A percentile compares a stretch with the other conserved stretches of the same genome.
Evolutionary conservation across 257 asterid genomes (phyloP).

Genomic region (Eustoma russellianum): DNA sequence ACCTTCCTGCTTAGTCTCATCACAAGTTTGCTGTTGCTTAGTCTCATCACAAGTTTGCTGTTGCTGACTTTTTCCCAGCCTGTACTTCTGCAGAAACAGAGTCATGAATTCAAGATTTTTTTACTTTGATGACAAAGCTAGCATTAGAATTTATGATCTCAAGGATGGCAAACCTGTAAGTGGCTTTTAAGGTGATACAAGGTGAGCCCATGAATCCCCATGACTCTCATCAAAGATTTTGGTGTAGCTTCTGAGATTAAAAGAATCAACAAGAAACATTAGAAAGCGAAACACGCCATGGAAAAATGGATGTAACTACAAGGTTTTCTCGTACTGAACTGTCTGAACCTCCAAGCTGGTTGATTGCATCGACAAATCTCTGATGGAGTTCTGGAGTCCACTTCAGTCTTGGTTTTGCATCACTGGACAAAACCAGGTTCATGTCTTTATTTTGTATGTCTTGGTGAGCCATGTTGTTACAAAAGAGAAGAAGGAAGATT

Average conservation of each 20-base stretch:
- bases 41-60: conserved; percentile 30
- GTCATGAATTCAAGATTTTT: conserved; percentile 5
- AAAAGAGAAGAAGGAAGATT: conserved; percentile 4
- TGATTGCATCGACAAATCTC: conserved; percentile 52
- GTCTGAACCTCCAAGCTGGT: conserved; percentile 81
- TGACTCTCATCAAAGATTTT: conserved; percentile 84
- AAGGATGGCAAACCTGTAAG: conserved; percentile 47
- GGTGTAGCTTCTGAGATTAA: conserved; percentile 88
- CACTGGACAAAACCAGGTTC: conserved; percentile 64
- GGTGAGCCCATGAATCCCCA: conserved; percentile 84
- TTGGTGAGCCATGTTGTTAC: conserved; percentile 39
- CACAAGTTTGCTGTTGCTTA: conserved; percentile 31
- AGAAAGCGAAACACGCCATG: not conserved
- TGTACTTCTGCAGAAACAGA: conserved; percentile 56
- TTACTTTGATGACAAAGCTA: not conserved
- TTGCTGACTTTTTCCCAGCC: conserved; percentile 67
- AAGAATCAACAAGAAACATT: not conserved
- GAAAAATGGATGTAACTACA: not conserved
- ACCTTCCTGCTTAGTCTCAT: conserved; percentile 46
- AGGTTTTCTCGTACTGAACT: conserved; percentile 33
- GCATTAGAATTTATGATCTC: not conserved
- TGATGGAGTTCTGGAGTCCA: conserved; percentile 91
- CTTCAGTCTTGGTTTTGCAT: conserved; percentile 82
- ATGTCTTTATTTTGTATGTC: conserved; percentile 36
- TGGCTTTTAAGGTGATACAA: conserved; percentile 95